phyloP scores from a whole-genome alignment of 108 stramenopile species.

The Licmophora abbreviata region DNA sequence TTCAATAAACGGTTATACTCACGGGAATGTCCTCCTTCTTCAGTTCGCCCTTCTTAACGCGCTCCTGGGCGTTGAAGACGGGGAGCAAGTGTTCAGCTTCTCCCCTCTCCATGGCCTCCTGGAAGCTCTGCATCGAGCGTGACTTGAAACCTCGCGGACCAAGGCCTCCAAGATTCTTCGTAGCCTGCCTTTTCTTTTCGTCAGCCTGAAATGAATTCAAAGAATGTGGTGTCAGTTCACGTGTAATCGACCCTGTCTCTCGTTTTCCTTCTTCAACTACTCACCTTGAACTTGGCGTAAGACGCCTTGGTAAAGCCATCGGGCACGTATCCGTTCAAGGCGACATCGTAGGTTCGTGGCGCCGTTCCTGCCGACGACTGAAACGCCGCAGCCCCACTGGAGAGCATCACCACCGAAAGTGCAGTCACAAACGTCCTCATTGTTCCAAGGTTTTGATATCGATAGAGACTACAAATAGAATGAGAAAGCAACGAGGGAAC shows the following conservation, averaged over 20 bases:
- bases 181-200: conserved; percentile 37
- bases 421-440: background rate
- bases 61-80: conserved; percentile 55
- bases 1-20: conserved; percentile 32
- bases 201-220: too few relatives aligned
- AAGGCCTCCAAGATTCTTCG: conserved; percentile 44
- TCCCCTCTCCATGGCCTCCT: conserved; percentile 73
- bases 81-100: conserved; percentile 66
- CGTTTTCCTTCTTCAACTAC: too few relatives aligned
- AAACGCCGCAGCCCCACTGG: background rate
- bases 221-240: too few relatives aligned
- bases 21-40: conserved; percentile 61
- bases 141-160: conserved; percentile 74
- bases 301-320: conserved; percentile 68
- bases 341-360: background rate
- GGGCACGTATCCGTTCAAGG: conserved; percentile 46
- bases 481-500: too few relatives aligned
- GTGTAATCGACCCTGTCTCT: too few relatives aligned
- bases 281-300: conserved; percentile 63
- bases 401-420: background rate
- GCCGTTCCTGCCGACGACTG: background rate
- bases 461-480: background rate
- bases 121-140: conserved; percentile 70
- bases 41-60: conserved; percentile 49
- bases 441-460: background rate